A percentile compares a stretch with the other conserved stretches of the same genome.
These are phyloP conservation scores for Pterocarpus macrocarpus DNA, from an alignment of 306 rosid genomes.

Conservation along the genomic window DNA sequence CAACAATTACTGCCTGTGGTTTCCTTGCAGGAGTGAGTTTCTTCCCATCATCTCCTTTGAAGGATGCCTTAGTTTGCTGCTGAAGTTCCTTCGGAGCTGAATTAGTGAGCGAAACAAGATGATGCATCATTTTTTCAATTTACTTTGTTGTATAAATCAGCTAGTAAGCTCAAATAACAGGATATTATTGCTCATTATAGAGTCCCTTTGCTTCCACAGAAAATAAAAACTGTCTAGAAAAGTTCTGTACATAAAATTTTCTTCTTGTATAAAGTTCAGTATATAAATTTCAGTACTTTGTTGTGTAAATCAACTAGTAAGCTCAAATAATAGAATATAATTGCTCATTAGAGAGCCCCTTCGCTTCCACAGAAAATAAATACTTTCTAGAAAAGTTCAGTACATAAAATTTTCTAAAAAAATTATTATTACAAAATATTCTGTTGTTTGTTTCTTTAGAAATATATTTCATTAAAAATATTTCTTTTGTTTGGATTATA, in stretches of 20 bases:
- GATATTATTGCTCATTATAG: constrained; percentile 14
- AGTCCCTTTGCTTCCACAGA: constrained; percentile 11
- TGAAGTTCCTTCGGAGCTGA: constrained; percentile 63
- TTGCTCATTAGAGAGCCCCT: too few species aligned
- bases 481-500: background rate
- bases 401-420: background rate
- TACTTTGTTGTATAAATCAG: constrained; percentile 5
- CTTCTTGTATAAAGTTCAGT: too few species aligned
- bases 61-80: constrained; percentile 55
- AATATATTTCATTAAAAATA: background rate
- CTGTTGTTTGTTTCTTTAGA: background rate
- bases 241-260: background rate
- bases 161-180: constrained; percentile 37
- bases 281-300: too few species aligned
- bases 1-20: constrained; percentile 69
- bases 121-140: constrained; percentile 35
- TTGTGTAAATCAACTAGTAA: too few species aligned
- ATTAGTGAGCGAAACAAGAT: constrained; percentile 47
- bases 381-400: background rate
- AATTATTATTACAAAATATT: background rate
- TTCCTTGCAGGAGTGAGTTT: constrained; percentile 54
- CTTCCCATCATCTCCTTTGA: constrained; percentile 62
- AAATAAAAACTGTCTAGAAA: constrained; percentile 4
- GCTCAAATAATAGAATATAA: too few species aligned
- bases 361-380: too few species aligned